Conservation (phyloP, 164 flowering plant genomes). For the Chimonanthus salicifolius region DNA sequence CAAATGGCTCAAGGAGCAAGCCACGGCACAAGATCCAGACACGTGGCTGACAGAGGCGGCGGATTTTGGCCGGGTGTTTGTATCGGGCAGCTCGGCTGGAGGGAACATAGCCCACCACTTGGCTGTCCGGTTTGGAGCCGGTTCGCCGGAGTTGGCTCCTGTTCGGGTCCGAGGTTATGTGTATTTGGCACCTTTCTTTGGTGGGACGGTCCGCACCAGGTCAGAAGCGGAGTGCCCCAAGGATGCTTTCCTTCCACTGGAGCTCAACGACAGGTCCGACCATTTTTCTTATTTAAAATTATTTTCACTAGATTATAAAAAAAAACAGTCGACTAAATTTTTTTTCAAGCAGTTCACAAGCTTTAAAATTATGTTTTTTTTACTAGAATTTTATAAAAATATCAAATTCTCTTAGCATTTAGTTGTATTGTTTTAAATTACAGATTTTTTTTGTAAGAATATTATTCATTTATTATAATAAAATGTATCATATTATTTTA, state of each 20-base stretch:
- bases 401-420: too few relatives aligned
- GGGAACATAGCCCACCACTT: conserved; percentile 67
- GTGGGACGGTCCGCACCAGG: conserved; percentile 45
- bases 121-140: conserved; percentile 40
- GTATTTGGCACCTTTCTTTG: conserved; percentile 61
- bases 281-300: neutral
- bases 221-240: conserved; percentile 60
- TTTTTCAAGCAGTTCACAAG: too few relatives aligned
- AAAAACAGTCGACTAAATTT: too few relatives aligned
- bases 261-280: conserved; percentile 56
- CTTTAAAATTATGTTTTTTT: too few relatives aligned
- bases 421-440: too few relatives aligned
- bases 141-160: conserved; percentile 46
- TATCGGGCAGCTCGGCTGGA: conserved; percentile 80
- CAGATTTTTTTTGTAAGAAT: too few relatives aligned
- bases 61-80: conserved; percentile 52
- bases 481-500: too few relatives aligned
- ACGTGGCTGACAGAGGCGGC: conserved; percentile 47
- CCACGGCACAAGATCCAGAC: conserved; percentile 35
- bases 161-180: conserved; percentile 61
- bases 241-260: conserved; percentile 56
- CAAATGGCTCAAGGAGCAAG: conserved; percentile 63
- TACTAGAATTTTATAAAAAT: too few relatives aligned
- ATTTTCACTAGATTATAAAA: neutral
- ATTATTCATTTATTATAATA: too few relatives aligned